Evolutionary conservation across 31 red algal genomes (phyloP).

Genomic region (Porphyra umbilicalis): DNA sequence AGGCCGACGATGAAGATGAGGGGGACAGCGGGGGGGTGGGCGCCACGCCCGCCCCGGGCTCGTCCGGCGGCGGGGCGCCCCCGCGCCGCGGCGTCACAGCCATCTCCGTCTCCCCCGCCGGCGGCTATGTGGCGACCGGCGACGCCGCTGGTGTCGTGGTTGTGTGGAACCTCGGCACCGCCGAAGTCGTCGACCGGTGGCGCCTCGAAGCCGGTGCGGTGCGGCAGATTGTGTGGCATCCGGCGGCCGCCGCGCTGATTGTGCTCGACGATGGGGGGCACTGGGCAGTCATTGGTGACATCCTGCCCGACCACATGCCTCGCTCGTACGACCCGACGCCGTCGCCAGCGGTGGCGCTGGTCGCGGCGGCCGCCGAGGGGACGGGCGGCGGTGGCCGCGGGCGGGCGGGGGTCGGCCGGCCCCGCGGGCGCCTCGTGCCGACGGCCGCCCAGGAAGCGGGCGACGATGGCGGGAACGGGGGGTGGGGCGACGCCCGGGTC

Average conservation of each 20-base stretch:
- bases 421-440: too few relatives aligned
- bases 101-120: slow-evolving; percentile 46
- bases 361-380: not conserved
- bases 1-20: slow-evolving; percentile 33
- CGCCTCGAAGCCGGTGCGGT: slow-evolving; percentile 17
- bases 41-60: not conserved
- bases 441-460: not conserved
- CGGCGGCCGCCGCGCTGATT: slow-evolving; percentile 29
- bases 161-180: slow-evolving; percentile 41
- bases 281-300: slow-evolving; percentile 49
- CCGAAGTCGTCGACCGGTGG: slow-evolving; percentile 43
- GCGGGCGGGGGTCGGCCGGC: too few relatives aligned
- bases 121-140: slow-evolving; percentile 33
- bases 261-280: slow-evolving; percentile 61
- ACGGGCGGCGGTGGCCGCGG: not conserved
- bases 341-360: slow-evolving; percentile 3
- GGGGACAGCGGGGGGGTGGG: not conserved
- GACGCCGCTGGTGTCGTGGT: slow-evolving; percentile 16
- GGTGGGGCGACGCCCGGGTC: not conserved
- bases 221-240: slow-evolving; percentile 49
- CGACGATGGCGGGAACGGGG: not conserved
- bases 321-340: slow-evolving; percentile 2
- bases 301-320: slow-evolving; percentile 44
- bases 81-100: slow-evolving; percentile 9
- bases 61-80: slow-evolving; percentile 2